Evolutionary conservation across 2,329 filamentous ascomycete genomes (phyloP).

Genomic region (Pseudodiploospora longispora): DNA sequence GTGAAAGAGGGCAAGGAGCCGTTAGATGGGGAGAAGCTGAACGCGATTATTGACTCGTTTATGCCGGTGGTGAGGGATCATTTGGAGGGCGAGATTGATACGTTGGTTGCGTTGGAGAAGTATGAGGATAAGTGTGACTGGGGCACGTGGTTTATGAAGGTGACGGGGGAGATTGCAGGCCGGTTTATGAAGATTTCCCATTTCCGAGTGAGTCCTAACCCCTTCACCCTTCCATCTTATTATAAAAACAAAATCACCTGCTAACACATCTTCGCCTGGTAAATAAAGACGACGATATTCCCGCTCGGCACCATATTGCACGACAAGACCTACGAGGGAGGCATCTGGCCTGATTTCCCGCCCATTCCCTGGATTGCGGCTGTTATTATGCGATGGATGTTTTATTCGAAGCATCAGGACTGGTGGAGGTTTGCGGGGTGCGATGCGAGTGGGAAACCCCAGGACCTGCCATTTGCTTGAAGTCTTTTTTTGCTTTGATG

Average conservation of each 20-base stretch:
- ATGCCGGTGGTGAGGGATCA: constrained; percentile 26
- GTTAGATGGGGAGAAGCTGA: constrained; percentile 24
- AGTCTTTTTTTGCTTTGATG: no score
- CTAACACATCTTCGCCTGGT: neutral
- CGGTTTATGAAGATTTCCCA: constrained; percentile 10
- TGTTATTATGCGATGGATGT: constrained; percentile 25
- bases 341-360: constrained; percentile 18
- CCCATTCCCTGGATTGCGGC: constrained; percentile 19
- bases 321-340: constrained; percentile 18
- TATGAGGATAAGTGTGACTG: constrained; percentile 28
- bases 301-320: constrained; percentile 19
- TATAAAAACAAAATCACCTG: neutral
- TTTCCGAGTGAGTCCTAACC: constrained; percentile 9
- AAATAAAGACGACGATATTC: constrained; percentile 13
- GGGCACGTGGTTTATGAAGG: constrained; percentile 20
- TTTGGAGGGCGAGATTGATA: constrained; percentile 30
- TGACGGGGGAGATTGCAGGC: constrained; percentile 8
- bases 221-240: neutral
- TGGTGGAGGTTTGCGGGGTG: constrained; percentile 29
- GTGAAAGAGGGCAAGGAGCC: constrained; percentile 18
- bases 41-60: constrained; percentile 26
- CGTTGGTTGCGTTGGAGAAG: constrained; percentile 24
- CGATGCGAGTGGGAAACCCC: constrained; percentile 19
- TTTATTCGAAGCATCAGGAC: constrained; percentile 24
- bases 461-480: constrained; percentile 28